Percentiles rank a stretch among this genome's conserved stretches.
These are phyloP conservation scores for Anethum foeniculum DNA, from an alignment of 140 eudicot species.

Conservation along the genomic window DNA sequence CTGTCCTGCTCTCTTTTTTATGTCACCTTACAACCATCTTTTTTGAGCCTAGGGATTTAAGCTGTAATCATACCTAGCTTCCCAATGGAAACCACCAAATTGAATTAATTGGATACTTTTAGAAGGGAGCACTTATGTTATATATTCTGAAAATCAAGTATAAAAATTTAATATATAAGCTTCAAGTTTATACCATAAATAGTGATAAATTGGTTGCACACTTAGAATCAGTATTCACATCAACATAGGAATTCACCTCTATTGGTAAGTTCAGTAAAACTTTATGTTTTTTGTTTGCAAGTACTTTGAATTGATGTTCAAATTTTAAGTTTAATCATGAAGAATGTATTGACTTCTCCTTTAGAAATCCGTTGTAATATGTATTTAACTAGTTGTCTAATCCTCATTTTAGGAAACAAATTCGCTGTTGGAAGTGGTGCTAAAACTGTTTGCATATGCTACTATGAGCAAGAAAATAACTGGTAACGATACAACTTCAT, in stretches of 20 bases:
- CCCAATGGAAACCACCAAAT: neutral
- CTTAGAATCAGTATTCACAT: neutral
- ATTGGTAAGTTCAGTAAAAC: neutral
- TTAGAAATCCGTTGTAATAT: neutral
- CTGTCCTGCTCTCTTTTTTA: neutral
- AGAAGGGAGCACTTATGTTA: neutral
- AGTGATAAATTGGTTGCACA: neutral
- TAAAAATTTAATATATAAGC: neutral
- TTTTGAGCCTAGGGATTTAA: neutral
- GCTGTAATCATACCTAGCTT: neutral
- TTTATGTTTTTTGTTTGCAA: neutral
- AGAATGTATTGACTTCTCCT: neutral
- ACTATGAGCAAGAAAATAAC: constrained; percentile 97
- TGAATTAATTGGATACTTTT: neutral
- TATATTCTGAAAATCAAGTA: neutral
- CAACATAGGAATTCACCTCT: neutral
- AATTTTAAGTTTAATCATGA: neutral
- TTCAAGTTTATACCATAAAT: neutral
- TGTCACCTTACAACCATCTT: neutral
- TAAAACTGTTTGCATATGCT: constrained; percentile 94
- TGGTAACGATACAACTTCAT: constrained; percentile 40
- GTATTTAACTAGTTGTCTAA: constrained; percentile 11
- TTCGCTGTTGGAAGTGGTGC: constrained; percentile 99
- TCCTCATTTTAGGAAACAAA: constrained; percentile 64
- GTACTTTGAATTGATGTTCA: neutral